A percentile compares a stretch with the other conserved stretches of the same genome.
phyloP scores from a whole-genome alignment of 495 filamentous ascomycete species.

The Aspergillus taichungensis region DNA sequence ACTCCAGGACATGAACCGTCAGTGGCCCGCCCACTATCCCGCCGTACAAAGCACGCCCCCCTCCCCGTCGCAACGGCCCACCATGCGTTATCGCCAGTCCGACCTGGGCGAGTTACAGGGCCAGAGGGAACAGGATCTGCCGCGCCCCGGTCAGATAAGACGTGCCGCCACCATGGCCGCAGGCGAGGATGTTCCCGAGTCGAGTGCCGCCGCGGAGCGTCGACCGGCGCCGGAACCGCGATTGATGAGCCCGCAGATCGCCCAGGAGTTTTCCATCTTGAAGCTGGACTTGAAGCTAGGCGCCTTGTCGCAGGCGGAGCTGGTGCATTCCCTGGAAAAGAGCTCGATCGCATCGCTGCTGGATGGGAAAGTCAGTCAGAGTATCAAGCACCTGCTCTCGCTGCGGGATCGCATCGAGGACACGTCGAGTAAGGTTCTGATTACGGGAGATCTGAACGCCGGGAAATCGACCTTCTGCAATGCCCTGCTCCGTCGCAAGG shows the following conservation, averaged over 20 bases:
- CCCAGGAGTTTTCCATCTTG: constrained; percentile 89
- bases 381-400: constrained; percentile 77
- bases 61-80: constrained; percentile 31
- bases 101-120: constrained; percentile 22
- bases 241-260: constrained; percentile 84
- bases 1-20: constrained; percentile 78
- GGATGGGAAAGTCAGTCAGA: constrained; percentile 88
- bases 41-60: constrained; percentile 59
- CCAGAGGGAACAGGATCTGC: constrained; percentile 23
- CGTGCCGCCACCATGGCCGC: constrained; percentile 66
- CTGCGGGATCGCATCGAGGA: constrained; percentile 93
- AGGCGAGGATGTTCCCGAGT: constrained; percentile 54
- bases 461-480: constrained; percentile 99
- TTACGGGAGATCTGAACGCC: constrained; percentile 96
- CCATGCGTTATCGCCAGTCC: constrained; percentile 47
- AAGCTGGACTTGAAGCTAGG: constrained; percentile 93
- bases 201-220: constrained; percentile 56
- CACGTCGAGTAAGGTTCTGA: constrained; percentile 91
- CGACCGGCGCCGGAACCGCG: constrained; percentile 53
- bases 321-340: constrained; percentile 96
- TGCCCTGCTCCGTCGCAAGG: constrained; percentile 81
- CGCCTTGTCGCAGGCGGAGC: constrained; percentile 71
- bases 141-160: constrained; percentile 45
- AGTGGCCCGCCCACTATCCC: constrained; percentile 94
- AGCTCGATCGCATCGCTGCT: constrained; percentile 77